These are phyloP conservation scores for Globisporangium mamillatum DNA, from an alignment of 352 stramenopile species.

Conservation along the genomic window DNA sequence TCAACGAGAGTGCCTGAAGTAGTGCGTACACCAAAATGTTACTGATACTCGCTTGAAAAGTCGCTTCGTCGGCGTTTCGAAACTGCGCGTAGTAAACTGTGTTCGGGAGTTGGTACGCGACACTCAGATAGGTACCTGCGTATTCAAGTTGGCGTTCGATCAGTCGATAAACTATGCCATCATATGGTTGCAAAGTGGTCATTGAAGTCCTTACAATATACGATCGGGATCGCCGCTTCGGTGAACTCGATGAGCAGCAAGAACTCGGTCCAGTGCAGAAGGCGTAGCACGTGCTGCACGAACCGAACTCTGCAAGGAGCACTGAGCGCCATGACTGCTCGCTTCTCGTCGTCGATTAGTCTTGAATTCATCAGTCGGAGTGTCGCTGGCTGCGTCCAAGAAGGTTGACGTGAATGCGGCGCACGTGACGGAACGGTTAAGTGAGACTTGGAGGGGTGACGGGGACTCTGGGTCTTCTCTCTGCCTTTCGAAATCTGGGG, in stretches of 20 bases:
- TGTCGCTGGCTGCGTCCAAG: neutral
- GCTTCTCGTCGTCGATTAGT: neutral
- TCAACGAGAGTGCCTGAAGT: neutral
- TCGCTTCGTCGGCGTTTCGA: neutral
- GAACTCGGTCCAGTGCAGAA: slow-evolving; percentile 22
- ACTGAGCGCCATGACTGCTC: neutral
- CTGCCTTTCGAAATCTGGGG: too few species aligned
- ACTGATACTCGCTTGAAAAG: neutral
- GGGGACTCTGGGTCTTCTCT: too few species aligned
- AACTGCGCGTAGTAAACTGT: slow-evolving; percentile 10
- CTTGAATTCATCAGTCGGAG: neutral
- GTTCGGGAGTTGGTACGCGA: neutral
- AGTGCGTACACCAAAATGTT: neutral
- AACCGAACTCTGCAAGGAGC: neutral
- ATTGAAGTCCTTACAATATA: slow-evolving; percentile 20
- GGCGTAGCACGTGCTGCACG: slow-evolving; percentile 1
- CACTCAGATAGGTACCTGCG: slow-evolving; percentile 6
- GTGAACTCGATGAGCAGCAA: slow-evolving; percentile 21
- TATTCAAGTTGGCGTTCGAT: neutral
- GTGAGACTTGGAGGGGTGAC: too few species aligned
- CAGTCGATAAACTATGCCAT: neutral
- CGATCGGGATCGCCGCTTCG: slow-evolving; percentile 20
- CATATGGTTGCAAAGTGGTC: too few species aligned
- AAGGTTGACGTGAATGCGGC: neutral
- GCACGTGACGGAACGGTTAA: too few species aligned